These are phyloP conservation scores for Chenopodium suecicum DNA, from an alignment of 148 eudicot genomes.

Conservation along the genomic window DNA sequence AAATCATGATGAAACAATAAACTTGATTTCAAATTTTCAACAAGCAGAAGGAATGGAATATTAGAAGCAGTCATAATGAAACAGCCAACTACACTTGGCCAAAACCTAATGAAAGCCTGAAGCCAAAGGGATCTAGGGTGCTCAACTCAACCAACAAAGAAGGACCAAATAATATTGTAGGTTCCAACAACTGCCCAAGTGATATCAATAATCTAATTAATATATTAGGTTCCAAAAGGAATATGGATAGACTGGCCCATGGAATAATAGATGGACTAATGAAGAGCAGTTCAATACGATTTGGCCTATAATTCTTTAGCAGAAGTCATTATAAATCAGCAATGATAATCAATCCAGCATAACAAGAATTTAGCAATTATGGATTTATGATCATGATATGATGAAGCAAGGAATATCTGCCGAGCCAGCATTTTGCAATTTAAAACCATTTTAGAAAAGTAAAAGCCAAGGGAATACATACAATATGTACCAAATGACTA, in stretches of 20 bases:
- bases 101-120: neutral
- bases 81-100: neutral
- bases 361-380: neutral
- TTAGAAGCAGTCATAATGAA: neutral
- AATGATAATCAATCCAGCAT: neutral
- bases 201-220: neutral
- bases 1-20: neutral
- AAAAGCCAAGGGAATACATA: neutral
- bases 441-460: neutral
- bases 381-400: neutral
- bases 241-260: neutral
- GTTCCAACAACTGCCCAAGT: neutral
- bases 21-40: neutral
- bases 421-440: neutral
- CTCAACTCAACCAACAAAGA: neutral
- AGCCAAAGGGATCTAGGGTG: neutral
- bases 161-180: neutral
- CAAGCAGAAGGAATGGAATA: neutral
- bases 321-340: no score
- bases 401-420: neutral
- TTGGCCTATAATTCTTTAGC: no score
- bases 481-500: neutral
- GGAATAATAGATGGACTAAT: neutral
- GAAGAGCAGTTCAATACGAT: neutral
- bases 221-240: neutral